A percentile compares a stretch with the other conserved stretches of the same genome.
Evolutionary conservation across 495 filamentous ascomycete genomes (phyloP).

Genomic region (Bathelium albidoporum): DNA sequence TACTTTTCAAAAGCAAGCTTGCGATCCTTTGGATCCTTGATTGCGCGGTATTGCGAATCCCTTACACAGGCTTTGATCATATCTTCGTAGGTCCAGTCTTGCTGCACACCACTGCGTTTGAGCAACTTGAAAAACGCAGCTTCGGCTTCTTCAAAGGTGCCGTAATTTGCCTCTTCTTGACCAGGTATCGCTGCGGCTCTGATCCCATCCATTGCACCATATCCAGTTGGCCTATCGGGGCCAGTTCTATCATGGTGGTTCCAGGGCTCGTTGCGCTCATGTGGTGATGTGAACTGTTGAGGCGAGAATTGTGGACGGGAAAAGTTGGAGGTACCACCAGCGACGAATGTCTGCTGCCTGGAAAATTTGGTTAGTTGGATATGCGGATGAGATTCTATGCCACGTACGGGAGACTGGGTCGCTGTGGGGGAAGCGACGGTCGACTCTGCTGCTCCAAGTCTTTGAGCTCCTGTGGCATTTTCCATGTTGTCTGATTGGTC

Average conservation of each 20-base stretch:
- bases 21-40: slow-evolving; percentile 88
- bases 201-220: slow-evolving; percentile 46
- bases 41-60: slow-evolving; percentile 84
- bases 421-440: slow-evolving; percentile 35
- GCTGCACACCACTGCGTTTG: slow-evolving; percentile 70
- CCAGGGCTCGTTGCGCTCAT: slow-evolving; percentile 39
- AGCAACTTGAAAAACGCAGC: slow-evolving; percentile 88
- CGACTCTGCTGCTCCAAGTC: slow-evolving; percentile 46
- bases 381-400: slow-evolving; percentile 7
- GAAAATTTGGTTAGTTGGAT: slow-evolving; percentile 26
- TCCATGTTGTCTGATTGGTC: slow-evolving; percentile 87
- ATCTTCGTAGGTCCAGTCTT: slow-evolving; percentile 89
- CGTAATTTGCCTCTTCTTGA: slow-evolving; percentile 72
- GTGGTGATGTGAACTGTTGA: slow-evolving; percentile 7
- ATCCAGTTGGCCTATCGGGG: slow-evolving; percentile 58
- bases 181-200: slow-evolving; percentile 51
- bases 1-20: slow-evolving; percentile 94
- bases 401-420: slow-evolving; percentile 51
- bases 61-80: slow-evolving; percentile 81
- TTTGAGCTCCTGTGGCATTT: slow-evolving; percentile 81
- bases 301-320: slow-evolving; percentile 12
- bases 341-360: slow-evolving; percentile 55
- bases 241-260: slow-evolving; percentile 20
- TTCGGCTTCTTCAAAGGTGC: slow-evolving; percentile 81
- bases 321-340: slow-evolving; percentile 50